phyloP scores from a whole-genome alignment of 2,329 filamentous ascomycete genomes.

The Colletotrichum gigasporum region DNA sequence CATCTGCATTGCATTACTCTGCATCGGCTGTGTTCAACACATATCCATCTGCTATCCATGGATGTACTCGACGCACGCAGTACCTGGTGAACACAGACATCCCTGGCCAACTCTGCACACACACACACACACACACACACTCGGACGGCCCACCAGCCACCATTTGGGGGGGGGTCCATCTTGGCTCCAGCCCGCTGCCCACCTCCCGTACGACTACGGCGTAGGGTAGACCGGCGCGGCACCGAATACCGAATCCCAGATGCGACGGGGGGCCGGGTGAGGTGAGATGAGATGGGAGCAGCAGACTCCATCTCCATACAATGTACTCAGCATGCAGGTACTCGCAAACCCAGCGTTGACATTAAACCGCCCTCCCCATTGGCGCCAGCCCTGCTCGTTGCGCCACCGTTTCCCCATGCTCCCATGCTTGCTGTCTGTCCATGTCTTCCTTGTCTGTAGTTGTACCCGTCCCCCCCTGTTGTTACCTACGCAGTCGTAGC shows the following conservation, averaged over 20 bases:
- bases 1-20: neutral
- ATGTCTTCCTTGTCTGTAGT: neutral
- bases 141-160: neutral
- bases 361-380: neutral
- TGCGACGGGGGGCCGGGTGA: neutral
- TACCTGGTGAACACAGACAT: neutral
- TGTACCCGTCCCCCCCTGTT: neutral
- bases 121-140: neutral
- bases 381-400: neutral
- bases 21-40: neutral
- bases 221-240: slow-evolving; percentile 9
- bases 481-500: neutral
- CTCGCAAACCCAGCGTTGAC: neutral
- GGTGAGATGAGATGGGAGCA: neutral
- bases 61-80: neutral
- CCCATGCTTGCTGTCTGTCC: slow-evolving; percentile 1
- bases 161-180: neutral
- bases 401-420: neutral
- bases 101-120: neutral
- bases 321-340: slow-evolving; percentile 12
- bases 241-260: slow-evolving; percentile 27
- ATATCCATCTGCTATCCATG: neutral
- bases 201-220: neutral
- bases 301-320: neutral
- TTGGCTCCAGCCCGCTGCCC: neutral